These are phyloP conservation scores for Chalciporus sphaerocephalus DNA, from an alignment of 768 basidiomycete species.

Conservation along the genomic window DNA sequence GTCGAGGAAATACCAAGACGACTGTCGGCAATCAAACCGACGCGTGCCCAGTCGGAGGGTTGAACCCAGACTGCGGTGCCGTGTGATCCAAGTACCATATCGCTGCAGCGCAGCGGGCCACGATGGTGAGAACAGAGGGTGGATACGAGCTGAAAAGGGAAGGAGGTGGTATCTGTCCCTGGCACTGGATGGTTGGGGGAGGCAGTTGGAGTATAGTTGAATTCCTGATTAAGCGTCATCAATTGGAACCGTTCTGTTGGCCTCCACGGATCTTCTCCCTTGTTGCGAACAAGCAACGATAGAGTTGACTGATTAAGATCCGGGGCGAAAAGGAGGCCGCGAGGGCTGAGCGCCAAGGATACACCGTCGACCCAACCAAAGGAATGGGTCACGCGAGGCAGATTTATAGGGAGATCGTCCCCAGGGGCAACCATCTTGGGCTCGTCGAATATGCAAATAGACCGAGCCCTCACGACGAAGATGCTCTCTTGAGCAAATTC, in stretches of 20 bases:
- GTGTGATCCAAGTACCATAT: slow-evolving; percentile 48
- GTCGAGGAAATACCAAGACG: slow-evolving; percentile 12
- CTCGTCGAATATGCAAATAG: slow-evolving; percentile 50
- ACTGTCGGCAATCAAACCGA: slow-evolving; percentile 34
- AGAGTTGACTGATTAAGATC: slow-evolving; percentile 22
- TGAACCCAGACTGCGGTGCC: slow-evolving; percentile 64
- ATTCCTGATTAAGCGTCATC: slow-evolving; percentile 43
- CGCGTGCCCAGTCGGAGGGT: slow-evolving; percentile 44
- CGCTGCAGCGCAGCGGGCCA: slow-evolving; percentile 52
- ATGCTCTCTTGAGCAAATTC: slow-evolving; percentile 44
- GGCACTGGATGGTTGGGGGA: slow-evolving; percentile 10
- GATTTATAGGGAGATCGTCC: slow-evolving; percentile 9
- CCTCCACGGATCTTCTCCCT: slow-evolving; percentile 61
- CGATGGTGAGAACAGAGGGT: slow-evolving; percentile 36
- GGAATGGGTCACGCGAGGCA: slow-evolving; percentile 41
- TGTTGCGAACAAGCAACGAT: slow-evolving; percentile 53
- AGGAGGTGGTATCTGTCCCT: slow-evolving; percentile 31
- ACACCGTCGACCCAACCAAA: slow-evolving; percentile 70
- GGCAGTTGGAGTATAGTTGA: not conserved
- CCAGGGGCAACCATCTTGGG: slow-evolving; percentile 35
- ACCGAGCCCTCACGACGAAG: slow-evolving; percentile 56
- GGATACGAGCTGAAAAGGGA: slow-evolving; percentile 44
- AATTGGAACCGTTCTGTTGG: slow-evolving; percentile 46
- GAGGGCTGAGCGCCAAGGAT: slow-evolving; percentile 31
- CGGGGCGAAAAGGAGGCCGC: not conserved